Evolutionary conservation across 2,329 filamentous ascomycete genomes (phyloP).

Genomic region (Myriosclerotinia duriaeana): DNA sequence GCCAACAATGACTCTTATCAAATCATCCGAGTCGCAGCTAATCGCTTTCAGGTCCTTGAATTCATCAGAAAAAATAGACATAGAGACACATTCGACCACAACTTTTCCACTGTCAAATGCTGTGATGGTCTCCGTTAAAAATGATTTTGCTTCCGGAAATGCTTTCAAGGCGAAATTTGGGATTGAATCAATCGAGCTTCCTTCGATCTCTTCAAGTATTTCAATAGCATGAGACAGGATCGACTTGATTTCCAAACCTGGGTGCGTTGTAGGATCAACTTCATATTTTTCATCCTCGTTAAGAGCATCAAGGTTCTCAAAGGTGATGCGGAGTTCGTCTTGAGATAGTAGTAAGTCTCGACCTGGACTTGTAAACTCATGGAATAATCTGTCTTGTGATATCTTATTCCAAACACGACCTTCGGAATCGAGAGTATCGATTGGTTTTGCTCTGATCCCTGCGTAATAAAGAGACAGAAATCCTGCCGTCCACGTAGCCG

Average conservation of each 20-base stretch:
- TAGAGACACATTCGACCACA: slow-evolving; percentile 33
- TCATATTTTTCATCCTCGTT: slow-evolving; percentile 20
- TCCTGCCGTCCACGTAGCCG: slow-evolving; percentile 53
- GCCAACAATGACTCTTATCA: slow-evolving; percentile 31
- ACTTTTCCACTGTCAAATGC: slow-evolving; percentile 32
- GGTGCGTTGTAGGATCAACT: slow-evolving; percentile 16
- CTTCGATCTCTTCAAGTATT: slow-evolving; percentile 19
- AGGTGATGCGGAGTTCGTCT: slow-evolving; percentile 20
- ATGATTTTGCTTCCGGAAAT: slow-evolving; percentile 45
- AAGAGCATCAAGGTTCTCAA: slow-evolving; percentile 19
- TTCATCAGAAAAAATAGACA: slow-evolving; percentile 26
- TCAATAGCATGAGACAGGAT: slow-evolving; percentile 20
- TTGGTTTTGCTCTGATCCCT: slow-evolving; percentile 13
- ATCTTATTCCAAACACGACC: slow-evolving; percentile 15
- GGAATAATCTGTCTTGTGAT: slow-evolving; percentile 19
- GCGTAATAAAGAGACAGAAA: slow-evolving; percentile 36
- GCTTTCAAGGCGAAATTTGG: slow-evolving; percentile 42
- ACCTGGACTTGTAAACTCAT: slow-evolving; percentile 22
- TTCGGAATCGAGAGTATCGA: slow-evolving; percentile 10
- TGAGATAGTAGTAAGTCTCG: slow-evolving; percentile 20
- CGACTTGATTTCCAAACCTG: slow-evolving; percentile 19
- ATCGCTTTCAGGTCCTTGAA: slow-evolving; percentile 31
- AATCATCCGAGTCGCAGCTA: slow-evolving; percentile 26
- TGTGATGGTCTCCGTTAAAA: slow-evolving; percentile 36
- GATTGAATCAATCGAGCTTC: slow-evolving; percentile 18